phyloP scores from a whole-genome alignment of 2,329 filamentous ascomycete species.

The Monosporascus sp. region DNA sequence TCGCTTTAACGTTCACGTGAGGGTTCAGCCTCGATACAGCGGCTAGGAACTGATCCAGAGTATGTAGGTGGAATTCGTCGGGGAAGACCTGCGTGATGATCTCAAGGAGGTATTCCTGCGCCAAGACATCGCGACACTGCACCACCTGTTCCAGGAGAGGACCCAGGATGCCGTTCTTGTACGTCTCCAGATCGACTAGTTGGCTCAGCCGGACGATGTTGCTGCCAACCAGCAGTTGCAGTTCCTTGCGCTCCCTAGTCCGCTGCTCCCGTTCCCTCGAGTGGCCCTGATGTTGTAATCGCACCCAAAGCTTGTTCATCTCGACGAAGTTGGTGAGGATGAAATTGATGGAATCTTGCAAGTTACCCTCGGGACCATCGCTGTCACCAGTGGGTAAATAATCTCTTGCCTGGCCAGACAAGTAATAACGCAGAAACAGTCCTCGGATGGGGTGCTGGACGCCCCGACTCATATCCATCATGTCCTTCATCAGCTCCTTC shows the following conservation, averaged over 20 bases:
- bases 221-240: constrained; percentile 92
- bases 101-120: constrained; percentile 95
- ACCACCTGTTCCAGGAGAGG: constrained; percentile 94
- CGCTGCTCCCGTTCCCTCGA: constrained; percentile 90
- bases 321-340: constrained; percentile 98
- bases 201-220: constrained; percentile 95
- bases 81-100: constrained; percentile 99
- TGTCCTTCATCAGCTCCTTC: constrained; percentile 99
- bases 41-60: constrained; percentile 87
- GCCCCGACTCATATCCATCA: constrained; percentile 99
- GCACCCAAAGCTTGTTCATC: constrained; percentile 99
- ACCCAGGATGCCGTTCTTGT: constrained; percentile 83
- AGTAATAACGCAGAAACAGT: constrained; percentile 90
- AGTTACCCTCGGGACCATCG: constrained; percentile 89
- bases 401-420: constrained; percentile 91
- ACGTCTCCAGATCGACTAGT: constrained; percentile 88
- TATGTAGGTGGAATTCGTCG: constrained; percentile 96
- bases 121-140: constrained; percentile 92
- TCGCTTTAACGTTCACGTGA: constrained; percentile 95
- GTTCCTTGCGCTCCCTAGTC: constrained; percentile 88
- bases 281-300: constrained; percentile 93
- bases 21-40: constrained; percentile 91
- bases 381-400: constrained; percentile 73
- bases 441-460: constrained; percentile 96
- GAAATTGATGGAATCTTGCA: constrained; percentile 97